These are phyloP conservation scores for Calamus simplicifolius DNA, from an alignment of 176 grass and related monocot genomes.

Conservation along the genomic window DNA sequence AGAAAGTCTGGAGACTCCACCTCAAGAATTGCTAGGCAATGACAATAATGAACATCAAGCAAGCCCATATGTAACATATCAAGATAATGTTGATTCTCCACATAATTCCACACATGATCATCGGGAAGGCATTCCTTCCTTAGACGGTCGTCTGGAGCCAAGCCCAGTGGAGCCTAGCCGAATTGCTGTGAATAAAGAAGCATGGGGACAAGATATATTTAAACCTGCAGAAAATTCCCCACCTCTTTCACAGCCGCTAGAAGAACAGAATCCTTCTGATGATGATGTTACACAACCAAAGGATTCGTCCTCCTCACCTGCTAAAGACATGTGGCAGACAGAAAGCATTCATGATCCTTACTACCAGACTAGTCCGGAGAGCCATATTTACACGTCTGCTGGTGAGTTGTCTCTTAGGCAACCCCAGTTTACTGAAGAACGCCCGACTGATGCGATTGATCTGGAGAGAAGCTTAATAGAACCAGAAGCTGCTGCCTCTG, in stretches of 20 bases:
- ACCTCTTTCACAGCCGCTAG: conserved; percentile 13
- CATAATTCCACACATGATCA: not conserved
- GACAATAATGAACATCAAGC: conserved; percentile 13
- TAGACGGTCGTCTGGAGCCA: conserved; percentile 14
- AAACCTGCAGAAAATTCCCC: conserved; percentile 12
- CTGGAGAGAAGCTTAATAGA: conserved; percentile 20
- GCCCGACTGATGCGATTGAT: conserved; percentile 23
- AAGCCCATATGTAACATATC: conserved; percentile 8
- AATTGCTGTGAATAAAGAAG: conserved; percentile 8
- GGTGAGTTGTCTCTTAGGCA: conserved; percentile 22
- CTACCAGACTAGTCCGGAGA: conserved; percentile 11
- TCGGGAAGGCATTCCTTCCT: conserved; percentile 18
- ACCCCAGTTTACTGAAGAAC: conserved; percentile 19
- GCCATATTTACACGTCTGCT: conserved; percentile 18
- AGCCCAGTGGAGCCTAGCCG: conserved; percentile 2
- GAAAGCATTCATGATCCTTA: conserved; percentile 21
- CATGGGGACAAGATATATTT: conserved; percentile 2
- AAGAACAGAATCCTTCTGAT: conserved; percentile 4
- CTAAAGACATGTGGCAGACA: conserved; percentile 25
- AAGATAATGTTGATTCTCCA: conserved; percentile 4
- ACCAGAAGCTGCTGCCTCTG: conserved; percentile 14
- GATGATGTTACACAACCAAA: conserved; percentile 21
- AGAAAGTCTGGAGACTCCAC: conserved; percentile 14
- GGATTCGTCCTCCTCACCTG: conserved; percentile 12
- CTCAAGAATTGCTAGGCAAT: conserved; percentile 18